A percentile compares a stretch with the other conserved stretches of the same genome.
Conservation (phyloP, 2,329 filamentous ascomycete species). For the Alternaria atra region DNA sequence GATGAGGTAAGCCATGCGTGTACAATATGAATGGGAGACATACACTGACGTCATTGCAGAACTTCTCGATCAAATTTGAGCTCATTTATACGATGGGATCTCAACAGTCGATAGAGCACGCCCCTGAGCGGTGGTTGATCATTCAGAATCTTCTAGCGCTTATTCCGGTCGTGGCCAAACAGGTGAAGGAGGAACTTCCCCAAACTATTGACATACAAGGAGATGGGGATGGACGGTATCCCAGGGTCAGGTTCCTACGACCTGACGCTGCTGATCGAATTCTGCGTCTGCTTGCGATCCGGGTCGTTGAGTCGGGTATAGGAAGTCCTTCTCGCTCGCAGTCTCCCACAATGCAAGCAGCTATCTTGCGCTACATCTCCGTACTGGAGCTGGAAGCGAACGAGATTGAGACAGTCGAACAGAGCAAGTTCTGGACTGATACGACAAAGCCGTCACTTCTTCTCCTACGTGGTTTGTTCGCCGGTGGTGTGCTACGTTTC, state of each 20-base stretch:
- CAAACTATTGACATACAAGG: conserved; percentile 56
- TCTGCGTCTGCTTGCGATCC: conserved; percentile 31
- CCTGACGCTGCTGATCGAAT: conserved; percentile 46
- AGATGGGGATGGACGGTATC: conserved; percentile 53
- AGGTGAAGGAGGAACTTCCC: conserved; percentile 46
- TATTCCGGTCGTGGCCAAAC: conserved; percentile 46
- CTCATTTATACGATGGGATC: conserved; percentile 69
- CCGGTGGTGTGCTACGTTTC: conserved; percentile 64
- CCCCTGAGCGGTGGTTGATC: conserved; percentile 65
- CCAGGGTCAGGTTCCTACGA: conserved; percentile 60
- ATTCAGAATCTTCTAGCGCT: conserved; percentile 64
- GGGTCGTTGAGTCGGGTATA: conserved; percentile 58
- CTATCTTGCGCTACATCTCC: conserved; percentile 59
- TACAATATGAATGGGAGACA: background rate
- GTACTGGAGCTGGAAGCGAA: conserved; percentile 35
- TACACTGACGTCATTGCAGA: conserved; percentile 33
- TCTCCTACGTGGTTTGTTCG: conserved; percentile 65
- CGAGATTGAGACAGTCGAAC: conserved; percentile 39
- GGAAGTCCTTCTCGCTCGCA: conserved; percentile 58
- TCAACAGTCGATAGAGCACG: conserved; percentile 61
- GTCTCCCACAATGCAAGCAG: conserved; percentile 34
- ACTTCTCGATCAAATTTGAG: conserved; percentile 68
- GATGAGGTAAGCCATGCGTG: conserved; percentile 59
- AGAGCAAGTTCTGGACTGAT: conserved; percentile 50
- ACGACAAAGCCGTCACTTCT: conserved; percentile 52